A percentile compares a stretch with the other conserved stretches of the same genome.
These are phyloP conservation scores for Saccharomycopsis hybrid DNA, from an alignment of 1,139 yeast genomes.

Conservation along the genomic window DNA sequence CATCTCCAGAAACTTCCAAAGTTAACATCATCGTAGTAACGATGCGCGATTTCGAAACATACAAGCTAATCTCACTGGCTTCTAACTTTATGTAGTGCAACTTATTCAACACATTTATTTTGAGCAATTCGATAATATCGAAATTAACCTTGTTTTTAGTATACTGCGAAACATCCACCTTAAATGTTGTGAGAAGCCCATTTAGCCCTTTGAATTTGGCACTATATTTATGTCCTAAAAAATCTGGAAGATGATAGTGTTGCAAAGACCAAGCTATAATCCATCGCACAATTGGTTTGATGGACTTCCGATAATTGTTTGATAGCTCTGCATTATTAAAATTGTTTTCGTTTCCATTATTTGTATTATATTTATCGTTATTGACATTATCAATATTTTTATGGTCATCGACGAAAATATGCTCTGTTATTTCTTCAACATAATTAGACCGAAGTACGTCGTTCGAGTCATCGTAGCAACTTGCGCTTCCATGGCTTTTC, in stretches of 20 bases:
- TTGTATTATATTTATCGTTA: too few species aligned
- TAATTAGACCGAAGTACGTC: too few species aligned
- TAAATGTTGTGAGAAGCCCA: conserved; percentile 9
- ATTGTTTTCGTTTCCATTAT: background rate
- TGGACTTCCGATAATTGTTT: background rate
- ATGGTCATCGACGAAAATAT: background rate
- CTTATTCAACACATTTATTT: background rate
- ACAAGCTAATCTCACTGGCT: background rate
- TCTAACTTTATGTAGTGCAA: background rate
- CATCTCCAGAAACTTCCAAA: conserved; percentile 25
- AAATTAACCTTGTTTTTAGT: background rate
- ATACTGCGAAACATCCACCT: background rate
- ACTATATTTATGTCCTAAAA: conserved; percentile 12
- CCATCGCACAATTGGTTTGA: conserved; percentile 14
- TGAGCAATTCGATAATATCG: too few species aligned
- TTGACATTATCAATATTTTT: background rate
- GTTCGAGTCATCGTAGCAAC: too few species aligned
- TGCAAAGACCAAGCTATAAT: conserved; percentile 14
- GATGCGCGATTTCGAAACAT: too few species aligned
- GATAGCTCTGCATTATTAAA: background rate
- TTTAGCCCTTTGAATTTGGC: conserved; percentile 14
- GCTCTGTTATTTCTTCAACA: background rate
- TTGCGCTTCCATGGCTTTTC: background rate
- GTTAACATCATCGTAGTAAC: background rate
- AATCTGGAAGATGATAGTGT: conserved; percentile 15